Base-by-base conservation (phyloP, 768 basidiomycete species). In the Leucosporidium yakuticum region DNA sequence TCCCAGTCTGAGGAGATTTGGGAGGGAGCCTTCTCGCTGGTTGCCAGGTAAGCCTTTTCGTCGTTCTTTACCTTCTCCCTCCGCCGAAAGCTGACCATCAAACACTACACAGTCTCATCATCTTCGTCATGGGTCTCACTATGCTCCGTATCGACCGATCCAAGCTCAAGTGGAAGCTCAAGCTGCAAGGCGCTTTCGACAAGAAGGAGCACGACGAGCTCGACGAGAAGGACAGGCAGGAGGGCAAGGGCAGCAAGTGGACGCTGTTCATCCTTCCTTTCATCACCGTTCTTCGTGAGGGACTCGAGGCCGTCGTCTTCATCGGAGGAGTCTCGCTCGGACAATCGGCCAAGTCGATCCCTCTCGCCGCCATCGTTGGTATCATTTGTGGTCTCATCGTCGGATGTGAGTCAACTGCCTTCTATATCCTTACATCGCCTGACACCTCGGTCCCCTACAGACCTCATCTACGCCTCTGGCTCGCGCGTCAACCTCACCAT, bases 91-190 rank as follows among this genome's bases (percentile, higher is more conserved):
- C 31, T 55, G 54, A 55, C 54, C 25, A 7, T 4, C 2, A 31
- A 1, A 20, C 4, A 5, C 19, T 23, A 8, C 23, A 17, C 55
- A 65, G 67, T 39, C 36, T 75, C 49, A 73, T 76, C 65, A 74
- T 75, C 64, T 63, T 66, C 78, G 82, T 88, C 76, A 95, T 97
- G 91, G 93, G 91, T 4, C 76, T 97, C 49, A 88, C 88, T 47
- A 94, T 98, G 89, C 85, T 99, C 68, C 92, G 90, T 77, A 87
- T 99, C 85, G 94, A 98, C 78, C 83, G 88, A 75, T 88, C 95
- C 17, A 89, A 91, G 77, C 84, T 88, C n/a, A 92, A 90, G 79
- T 99, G 95, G 95, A 85, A 90, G 72, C 79, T 90, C 76, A 96
- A 95, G 81, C 85, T 98, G 58, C 82, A 86, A 64, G 82, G 81